phyloP scores from a whole-genome alignment of 371 early-diverging fungal genomes.

The Mycotypha africana region DNA sequence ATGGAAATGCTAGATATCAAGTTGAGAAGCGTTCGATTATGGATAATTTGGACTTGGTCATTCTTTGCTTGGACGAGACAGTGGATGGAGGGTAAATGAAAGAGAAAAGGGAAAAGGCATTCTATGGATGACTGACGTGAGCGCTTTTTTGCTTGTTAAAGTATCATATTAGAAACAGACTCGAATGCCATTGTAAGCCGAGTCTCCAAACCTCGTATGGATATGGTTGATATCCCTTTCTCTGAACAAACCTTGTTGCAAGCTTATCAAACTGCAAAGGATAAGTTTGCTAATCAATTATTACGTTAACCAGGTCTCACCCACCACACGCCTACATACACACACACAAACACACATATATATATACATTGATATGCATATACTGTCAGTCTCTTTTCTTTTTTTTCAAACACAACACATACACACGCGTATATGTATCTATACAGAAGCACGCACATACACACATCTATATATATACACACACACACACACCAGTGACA shows the following conservation, averaged over 20 bases:
- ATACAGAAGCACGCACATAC: too few relatives aligned
- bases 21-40: slow-evolving; percentile 88
- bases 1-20: slow-evolving; percentile 66
- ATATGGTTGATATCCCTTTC: slow-evolving; percentile 76
- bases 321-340: neutral
- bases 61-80: slow-evolving; percentile 91
- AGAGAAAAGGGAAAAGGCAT: too few relatives aligned
- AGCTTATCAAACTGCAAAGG: slow-evolving; percentile 88
- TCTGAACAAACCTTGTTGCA: slow-evolving; percentile 89
- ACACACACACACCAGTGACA: too few relatives aligned
- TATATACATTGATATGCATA: too few relatives aligned
- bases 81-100: slow-evolving; percentile 87
- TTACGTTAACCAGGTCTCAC: slow-evolving; percentile 47
- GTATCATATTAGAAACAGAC: slow-evolving; percentile 86
- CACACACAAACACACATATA: too few relatives aligned
- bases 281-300: slow-evolving; percentile 76
- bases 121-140: too few relatives aligned
- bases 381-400: too few relatives aligned
- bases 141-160: too few relatives aligned
- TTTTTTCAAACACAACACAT: too few relatives aligned
- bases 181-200: slow-evolving; percentile 81
- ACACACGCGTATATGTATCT: too few relatives aligned
- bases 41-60: slow-evolving; percentile 88
- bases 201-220: slow-evolving; percentile 85
- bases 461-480: too few relatives aligned